These are phyloP conservation scores for Narthecium ossifragum DNA, from an alignment of 106 monocot genomes.

Conservation along the genomic window DNA sequence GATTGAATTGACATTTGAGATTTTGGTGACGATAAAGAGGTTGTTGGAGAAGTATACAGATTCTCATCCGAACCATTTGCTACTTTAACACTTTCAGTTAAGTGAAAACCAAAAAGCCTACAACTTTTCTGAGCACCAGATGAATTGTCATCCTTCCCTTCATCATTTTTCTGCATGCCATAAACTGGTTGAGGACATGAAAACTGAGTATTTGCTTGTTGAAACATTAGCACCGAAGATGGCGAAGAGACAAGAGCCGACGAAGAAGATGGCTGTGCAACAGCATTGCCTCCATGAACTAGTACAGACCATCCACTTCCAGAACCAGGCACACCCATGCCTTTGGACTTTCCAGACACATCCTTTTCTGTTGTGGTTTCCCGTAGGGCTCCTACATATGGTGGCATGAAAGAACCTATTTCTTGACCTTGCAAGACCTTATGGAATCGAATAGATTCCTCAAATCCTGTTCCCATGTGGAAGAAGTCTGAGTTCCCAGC, in stretches of 20 bases:
- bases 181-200: conserved; percentile 3
- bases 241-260: conserved; percentile 58
- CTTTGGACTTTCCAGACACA: conserved; percentile 5
- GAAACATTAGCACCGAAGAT: conserved; percentile 72
- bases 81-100: conserved; percentile 41
- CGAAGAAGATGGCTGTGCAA: conserved; percentile 14
- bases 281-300: conserved; percentile 25
- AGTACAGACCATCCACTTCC: conserved; percentile 13
- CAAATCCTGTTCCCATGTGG: conserved; percentile 62
- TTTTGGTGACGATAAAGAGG: conserved; percentile 10
- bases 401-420: conserved; percentile 40
- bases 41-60: conserved; percentile 6
- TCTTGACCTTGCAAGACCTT: conserved; percentile 99
- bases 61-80: conserved; percentile 14
- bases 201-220: conserved; percentile 25
- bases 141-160: conserved; percentile 1
- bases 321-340: not conserved
- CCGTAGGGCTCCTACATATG: conserved; percentile 15
- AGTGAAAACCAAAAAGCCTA: conserved; percentile 81
- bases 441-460: conserved; percentile 73
- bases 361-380: conserved; percentile 15
- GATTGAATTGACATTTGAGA: conserved; percentile 14
- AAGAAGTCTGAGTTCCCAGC: conserved; percentile 27
- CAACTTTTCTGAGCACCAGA: conserved; percentile 31
- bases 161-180: conserved; percentile 1